A percentile compares a stretch with the other conserved stretches of the same genome.
Conservation (phyloP, 2,329 filamentous ascomycete genomes). For the Cladorrhinum sp. region DNA sequence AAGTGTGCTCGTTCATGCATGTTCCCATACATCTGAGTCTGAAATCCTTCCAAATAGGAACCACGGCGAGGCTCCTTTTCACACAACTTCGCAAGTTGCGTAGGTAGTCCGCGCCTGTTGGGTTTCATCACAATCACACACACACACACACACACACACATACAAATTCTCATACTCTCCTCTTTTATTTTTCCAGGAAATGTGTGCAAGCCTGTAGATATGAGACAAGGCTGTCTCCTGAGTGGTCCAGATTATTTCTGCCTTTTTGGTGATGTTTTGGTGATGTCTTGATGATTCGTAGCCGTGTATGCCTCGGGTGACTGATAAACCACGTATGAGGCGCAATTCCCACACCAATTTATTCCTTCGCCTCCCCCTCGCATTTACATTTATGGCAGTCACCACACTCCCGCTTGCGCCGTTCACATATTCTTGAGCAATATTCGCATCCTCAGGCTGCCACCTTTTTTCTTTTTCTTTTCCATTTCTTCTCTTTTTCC, state of each 20-base stretch:
- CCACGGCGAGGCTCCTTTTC: neutral
- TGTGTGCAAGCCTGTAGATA: neutral
- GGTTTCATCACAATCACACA: neutral
- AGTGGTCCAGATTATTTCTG: too few species aligned
- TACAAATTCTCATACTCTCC: too few species aligned
- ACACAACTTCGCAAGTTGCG: neutral
- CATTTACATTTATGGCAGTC: too few species aligned
- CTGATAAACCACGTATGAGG: neutral
- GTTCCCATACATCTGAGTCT: too few species aligned
- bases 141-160: too few species aligned
- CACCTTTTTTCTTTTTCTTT: neutral
- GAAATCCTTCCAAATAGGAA: neutral
- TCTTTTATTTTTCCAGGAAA: too few species aligned
- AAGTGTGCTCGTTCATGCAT: too few species aligned
- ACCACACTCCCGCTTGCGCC: neutral
- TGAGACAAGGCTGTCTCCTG: neutral
- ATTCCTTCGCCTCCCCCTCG: neutral
- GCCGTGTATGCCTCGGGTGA: too few species aligned
- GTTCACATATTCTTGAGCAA: neutral
- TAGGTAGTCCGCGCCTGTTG: neutral
- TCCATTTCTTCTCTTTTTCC: constrained; percentile 3
- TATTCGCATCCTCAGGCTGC: neutral
- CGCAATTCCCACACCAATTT: too few species aligned
- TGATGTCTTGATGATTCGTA: neutral
- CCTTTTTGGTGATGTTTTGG: neutral